These are phyloP conservation scores for Cicer chorassanicum DNA, from an alignment of 306 rosid genomes.

Conservation along the genomic window DNA sequence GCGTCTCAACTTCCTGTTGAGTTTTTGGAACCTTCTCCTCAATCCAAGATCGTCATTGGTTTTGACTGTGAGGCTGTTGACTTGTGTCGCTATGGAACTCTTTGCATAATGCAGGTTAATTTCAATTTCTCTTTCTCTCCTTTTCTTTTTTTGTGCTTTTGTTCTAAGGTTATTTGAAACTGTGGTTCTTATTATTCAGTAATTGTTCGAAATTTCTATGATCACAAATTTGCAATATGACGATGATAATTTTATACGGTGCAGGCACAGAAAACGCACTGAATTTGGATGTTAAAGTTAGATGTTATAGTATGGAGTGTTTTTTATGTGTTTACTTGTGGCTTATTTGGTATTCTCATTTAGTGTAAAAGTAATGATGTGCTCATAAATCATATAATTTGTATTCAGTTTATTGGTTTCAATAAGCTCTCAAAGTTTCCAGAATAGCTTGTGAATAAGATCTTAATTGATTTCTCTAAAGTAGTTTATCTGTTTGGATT, in stretches of 20 bases:
- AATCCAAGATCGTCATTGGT: conserved; percentile 62
- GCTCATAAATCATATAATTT: background rate
- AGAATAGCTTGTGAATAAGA: background rate
- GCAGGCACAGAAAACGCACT: background rate
- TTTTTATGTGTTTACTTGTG: background rate
- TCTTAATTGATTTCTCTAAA: background rate
- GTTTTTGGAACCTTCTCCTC: conserved; percentile 78
- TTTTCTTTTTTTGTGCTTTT: background rate
- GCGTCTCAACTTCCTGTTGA: conserved; percentile 83
- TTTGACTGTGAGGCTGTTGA: conserved; percentile 95
- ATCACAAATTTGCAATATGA: background rate
- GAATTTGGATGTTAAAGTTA: background rate
- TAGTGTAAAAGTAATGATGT: background rate
- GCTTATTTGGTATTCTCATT: background rate
- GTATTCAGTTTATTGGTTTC: background rate
- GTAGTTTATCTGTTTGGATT: background rate
- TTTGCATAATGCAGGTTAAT: conserved; percentile 87
- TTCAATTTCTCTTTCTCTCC: background rate
- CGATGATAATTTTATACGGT: background rate
- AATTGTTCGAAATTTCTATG: background rate
- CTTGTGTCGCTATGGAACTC: conserved; percentile 81
- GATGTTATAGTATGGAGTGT: background rate
- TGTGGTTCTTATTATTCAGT: background rate
- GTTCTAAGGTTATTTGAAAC: background rate
- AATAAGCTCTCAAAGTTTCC: conserved; percentile 6